Conservation (phyloP, 2,329 filamentous ascomycete genomes). For the Clarireedia hainanense region DNA sequence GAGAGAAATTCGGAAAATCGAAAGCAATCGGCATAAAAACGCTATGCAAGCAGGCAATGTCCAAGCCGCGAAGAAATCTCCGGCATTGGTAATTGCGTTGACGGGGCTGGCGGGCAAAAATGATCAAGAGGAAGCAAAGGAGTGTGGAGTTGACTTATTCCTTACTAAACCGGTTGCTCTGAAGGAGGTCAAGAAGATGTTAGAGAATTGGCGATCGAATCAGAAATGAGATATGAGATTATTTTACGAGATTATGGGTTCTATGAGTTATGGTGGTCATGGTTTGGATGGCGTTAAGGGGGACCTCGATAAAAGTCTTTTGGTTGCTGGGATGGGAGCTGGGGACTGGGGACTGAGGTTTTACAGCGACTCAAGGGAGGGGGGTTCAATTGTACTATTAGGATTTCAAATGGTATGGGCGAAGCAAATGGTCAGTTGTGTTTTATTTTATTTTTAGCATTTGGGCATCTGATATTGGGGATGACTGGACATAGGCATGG, state of each 20-base stretch:
- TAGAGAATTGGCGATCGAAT: conserved; percentile 32
- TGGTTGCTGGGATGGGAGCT: background rate
- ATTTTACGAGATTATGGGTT: background rate
- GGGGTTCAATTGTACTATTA: too few relatives aligned
- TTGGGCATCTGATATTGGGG: background rate
- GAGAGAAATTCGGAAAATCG: conserved; percentile 40
- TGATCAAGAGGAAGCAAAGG: conserved; percentile 30
- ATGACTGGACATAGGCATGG: background rate
- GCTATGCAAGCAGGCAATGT: conserved; percentile 9
- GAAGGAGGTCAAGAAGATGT: conserved; percentile 33
- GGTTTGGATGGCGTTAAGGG: background rate
- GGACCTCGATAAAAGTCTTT: background rate
- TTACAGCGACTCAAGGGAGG: too few relatives aligned
- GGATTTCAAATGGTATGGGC: too few relatives aligned
- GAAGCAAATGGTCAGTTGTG: too few relatives aligned
- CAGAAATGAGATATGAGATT: conserved; percentile 9
- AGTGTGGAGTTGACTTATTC: conserved; percentile 31
- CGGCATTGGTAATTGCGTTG: conserved; percentile 32
- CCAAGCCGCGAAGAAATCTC: conserved; percentile 14
- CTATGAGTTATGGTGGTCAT: too few relatives aligned
- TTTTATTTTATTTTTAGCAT: background rate
- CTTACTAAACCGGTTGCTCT: conserved; percentile 36
- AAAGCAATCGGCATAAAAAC: conserved; percentile 26
- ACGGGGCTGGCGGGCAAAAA: conserved; percentile 31
- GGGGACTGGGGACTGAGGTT: background rate